Evolutionary conservation across 108 stramenopile genomes (phyloP).

Genomic region (Asterionellopsis glacialis): DNA sequence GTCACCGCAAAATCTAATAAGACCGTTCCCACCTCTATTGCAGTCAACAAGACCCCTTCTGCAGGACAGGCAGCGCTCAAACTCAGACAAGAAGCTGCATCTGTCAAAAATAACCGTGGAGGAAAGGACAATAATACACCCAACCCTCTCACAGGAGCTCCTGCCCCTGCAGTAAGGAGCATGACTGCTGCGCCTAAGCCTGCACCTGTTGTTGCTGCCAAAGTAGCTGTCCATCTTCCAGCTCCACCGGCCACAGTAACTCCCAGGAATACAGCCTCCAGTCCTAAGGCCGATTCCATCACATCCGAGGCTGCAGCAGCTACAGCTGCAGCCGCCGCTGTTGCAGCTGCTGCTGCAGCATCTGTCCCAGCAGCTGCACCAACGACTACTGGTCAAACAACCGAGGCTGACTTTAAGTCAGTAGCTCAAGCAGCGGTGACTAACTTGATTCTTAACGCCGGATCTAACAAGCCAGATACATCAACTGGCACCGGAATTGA

Average conservation of each 20-base stretch:
- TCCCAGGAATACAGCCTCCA: not conserved
- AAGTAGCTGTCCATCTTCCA: not conserved
- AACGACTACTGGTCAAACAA: conserved; percentile 9
- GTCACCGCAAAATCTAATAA: not conserved
- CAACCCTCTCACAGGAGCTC: conserved; percentile 13
- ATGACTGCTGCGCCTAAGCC: not conserved
- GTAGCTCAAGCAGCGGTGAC: conserved; percentile 76
- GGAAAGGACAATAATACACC: conserved; percentile 13
- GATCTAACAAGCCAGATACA: conserved; percentile 11
- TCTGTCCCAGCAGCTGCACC: conserved; percentile 11
- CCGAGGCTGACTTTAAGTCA: conserved; percentile 73
- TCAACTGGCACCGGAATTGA: not conserved
- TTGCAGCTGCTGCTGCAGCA: conserved; percentile 10
- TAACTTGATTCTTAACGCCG: conserved; percentile 63
- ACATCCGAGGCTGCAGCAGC: conserved; percentile 8
- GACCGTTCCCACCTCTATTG: not conserved
- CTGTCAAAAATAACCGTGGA: not conserved
- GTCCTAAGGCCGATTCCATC: not conserved
- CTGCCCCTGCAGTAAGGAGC: not conserved
- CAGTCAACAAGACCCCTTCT: not conserved
- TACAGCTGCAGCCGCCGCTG: conserved; percentile 4
- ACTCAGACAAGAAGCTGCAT: conserved; percentile 1
- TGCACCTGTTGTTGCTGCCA: not conserved
- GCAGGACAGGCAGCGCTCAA: conserved; percentile 1
- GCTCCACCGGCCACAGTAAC: not conserved